Base-by-base conservation (phyloP, 2,329 filamentous ascomycete species). In the Fusarium agapanthi region DNA sequence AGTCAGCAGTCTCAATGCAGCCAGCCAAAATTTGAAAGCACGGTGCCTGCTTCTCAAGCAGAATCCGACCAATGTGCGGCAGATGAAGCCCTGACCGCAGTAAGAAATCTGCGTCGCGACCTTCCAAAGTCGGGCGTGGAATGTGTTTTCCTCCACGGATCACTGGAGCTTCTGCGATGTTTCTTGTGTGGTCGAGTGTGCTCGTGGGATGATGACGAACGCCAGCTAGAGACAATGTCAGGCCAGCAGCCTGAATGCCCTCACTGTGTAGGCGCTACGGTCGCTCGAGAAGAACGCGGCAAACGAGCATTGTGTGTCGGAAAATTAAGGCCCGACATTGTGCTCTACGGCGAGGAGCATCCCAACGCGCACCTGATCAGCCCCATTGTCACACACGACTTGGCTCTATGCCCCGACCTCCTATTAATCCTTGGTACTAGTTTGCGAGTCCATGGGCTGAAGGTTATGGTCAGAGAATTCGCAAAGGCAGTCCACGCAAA, bases 301-400 rank as follows among this genome's bases (percentile, higher is more conserved):
- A 92, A 93, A 76, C 86, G 91, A 65, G 89, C 89, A 0, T 83
- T 93, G 11, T 90, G 90, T 7, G 87, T 93, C 6, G 91, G 91
- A 38, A 90, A 90, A 67, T 83, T 94, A 24, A 85, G 91, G 43
- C 92, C 92, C 1, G 91, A 94, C 75, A 92, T 94, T 75, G 91
- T 94, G 4, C 83, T 94, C 2, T 94, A 93, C 76, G 91, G 91
- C 28, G 91, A 94, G 77, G 91, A 93, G 58, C 91, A 94, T 74
- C 92, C 92, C 1, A 88, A 88, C 37, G 89, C 90, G 5, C 89
- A 92, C 65, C 84, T 92, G 10, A 91, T 94, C 71, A 90, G 89
- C 28, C 88, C 89, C 5, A 88, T 94, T 18, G 87, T 92, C 20
- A 90, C 91, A 20, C 90, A 92, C 66, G 92, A 94, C 75, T 82